Evolutionary conservation across 2,329 filamentous ascomycete species (phyloP).

Genomic region (Colletotrichum scovillei): DNA sequence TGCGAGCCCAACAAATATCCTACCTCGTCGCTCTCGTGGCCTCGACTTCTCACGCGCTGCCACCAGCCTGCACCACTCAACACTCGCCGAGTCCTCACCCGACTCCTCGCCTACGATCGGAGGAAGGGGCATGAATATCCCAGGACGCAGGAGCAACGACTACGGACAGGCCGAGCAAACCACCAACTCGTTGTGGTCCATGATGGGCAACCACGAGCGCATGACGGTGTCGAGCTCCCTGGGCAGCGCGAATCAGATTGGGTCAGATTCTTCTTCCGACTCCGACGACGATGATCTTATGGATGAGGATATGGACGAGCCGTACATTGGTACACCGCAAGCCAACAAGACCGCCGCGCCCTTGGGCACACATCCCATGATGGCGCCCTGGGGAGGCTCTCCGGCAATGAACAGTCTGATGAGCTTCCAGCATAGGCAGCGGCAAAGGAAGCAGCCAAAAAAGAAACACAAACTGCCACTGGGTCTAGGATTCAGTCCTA

Average conservation of each 20-base stretch:
- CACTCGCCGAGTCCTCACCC: conserved; percentile 87
- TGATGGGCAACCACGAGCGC: conserved; percentile 76
- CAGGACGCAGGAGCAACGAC: conserved; percentile 60
- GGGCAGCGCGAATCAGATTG: conserved; percentile 78
- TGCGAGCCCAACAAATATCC: conserved; percentile 86
- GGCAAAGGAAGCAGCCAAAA: conserved; percentile 75
- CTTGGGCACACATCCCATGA: conserved; percentile 56
- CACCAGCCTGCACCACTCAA: conserved; percentile 95
- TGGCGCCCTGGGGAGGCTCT: conserved; percentile 74
- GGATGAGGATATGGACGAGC: conserved; percentile 83
- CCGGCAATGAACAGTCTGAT: conserved; percentile 81
- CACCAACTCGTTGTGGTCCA: conserved; percentile 78
- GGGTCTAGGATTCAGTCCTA: conserved; percentile 62
- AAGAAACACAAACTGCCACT: conserved; percentile 62
- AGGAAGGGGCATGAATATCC: conserved; percentile 73
- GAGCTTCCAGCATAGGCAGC: conserved; percentile 84
- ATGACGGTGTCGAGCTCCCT: conserved; percentile 80
- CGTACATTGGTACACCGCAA: conserved; percentile 86
- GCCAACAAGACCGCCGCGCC: conserved; percentile 69
- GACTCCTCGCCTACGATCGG: conserved; percentile 91
- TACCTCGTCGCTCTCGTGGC: conserved; percentile 89
- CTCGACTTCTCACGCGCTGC: conserved; percentile 94
- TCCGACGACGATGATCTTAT: conserved; percentile 77
- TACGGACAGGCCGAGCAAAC: conserved; percentile 70
- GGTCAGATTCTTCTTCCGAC: conserved; percentile 81